Percentiles rank a stretch among this genome's conserved stretches.
These are phyloP conservation scores for Candida anutae DNA, from an alignment of 1,139 yeast species.

Conservation along the genomic window DNA sequence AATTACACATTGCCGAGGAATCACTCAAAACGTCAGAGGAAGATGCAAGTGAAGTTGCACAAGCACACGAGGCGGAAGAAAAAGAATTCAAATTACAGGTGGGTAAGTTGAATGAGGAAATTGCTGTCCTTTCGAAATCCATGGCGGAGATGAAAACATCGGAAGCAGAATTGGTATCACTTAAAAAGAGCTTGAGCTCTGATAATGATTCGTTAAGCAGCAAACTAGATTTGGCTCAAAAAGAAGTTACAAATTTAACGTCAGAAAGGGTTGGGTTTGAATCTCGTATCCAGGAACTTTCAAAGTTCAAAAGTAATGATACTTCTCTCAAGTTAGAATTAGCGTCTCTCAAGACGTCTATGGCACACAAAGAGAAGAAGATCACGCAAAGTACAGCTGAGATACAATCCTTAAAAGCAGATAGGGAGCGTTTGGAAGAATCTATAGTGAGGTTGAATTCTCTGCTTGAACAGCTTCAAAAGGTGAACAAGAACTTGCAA, in stretches of 20 bases:
- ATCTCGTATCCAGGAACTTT: conserved; percentile 22
- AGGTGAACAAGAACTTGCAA: conserved; percentile 22
- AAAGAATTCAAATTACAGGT: conserved; percentile 5
- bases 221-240: conserved; percentile 5
- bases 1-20: conserved; percentile 1
- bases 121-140: conserved; percentile 3
- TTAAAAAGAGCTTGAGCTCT: neutral
- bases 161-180: conserved; percentile 1
- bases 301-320: conserved; percentile 28
- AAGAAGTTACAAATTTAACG: conserved; percentile 16
- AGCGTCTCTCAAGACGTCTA: conserved; percentile 29
- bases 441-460: conserved; percentile 35
- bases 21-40: conserved; percentile 1
- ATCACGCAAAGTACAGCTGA: conserved; percentile 35
- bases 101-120: conserved; percentile 4
- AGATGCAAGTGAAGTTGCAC: conserved; percentile 1
- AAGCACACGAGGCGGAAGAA: conserved; percentile 2
- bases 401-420: conserved; percentile 28
- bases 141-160: neutral
- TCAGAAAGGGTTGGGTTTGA: conserved; percentile 21
- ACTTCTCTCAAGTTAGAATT: conserved; percentile 36
- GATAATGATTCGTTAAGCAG: conserved; percentile 1
- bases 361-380: conserved; percentile 42
- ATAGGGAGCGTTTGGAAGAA: conserved; percentile 29
- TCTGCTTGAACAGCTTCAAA: conserved; percentile 35